Base-by-base conservation (phyloP, 1,284 basidiomycete genomes). In the Entoloma clypeatum region DNA sequence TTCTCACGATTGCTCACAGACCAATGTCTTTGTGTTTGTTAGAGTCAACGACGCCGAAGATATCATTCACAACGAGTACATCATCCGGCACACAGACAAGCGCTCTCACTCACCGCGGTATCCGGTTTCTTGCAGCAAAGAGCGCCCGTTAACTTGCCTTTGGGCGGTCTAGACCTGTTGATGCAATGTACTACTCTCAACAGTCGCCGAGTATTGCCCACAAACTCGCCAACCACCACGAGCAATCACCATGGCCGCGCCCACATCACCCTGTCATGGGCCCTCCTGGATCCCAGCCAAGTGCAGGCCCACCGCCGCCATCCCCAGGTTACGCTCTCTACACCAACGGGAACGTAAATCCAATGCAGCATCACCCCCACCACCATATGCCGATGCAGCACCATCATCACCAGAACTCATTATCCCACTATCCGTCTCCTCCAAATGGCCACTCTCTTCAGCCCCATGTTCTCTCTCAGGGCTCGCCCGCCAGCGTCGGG, bases 121-220 rank as follows among this genome's bases (percentile, higher is more conserved):
- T 9, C 23, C 35, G 24, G 19, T 18, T 11, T 30, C n/a, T 24
- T 14, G 16, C 4, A 13, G 14, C 16, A 29, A 28, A 11, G 23
- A 25, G 13, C 33, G 26, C 17, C 33, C 10, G 32, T 30, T 21
- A 34, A 26, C 24, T 17, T 33, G 21, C 40, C 39, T 27, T 38
- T 40, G 40, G 36, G 43, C 34, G 36, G 44, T 45, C 49, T 31
- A 39, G 28, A 46, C 54, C 47, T 53, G 55, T 63, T 52, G 60
- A 67, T 68, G 64, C 62, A 60, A 87, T 87, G 83, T 87, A 84
- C 67, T 86, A 82, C 64, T 72, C 84, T 56, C 82, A 85, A 59
- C 84, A 84, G 62, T 86, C 84, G 49, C 83, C 84, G 56, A 81
- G 78, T 61, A 78, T 86, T 57, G 68, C 74, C 49, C 83, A 82